A percentile compares a stretch with the other conserved stretches of the same genome.
These are phyloP conservation scores for Posidonia australis DNA, from an alignment of 106 monocot species.

Conservation along the genomic window DNA sequence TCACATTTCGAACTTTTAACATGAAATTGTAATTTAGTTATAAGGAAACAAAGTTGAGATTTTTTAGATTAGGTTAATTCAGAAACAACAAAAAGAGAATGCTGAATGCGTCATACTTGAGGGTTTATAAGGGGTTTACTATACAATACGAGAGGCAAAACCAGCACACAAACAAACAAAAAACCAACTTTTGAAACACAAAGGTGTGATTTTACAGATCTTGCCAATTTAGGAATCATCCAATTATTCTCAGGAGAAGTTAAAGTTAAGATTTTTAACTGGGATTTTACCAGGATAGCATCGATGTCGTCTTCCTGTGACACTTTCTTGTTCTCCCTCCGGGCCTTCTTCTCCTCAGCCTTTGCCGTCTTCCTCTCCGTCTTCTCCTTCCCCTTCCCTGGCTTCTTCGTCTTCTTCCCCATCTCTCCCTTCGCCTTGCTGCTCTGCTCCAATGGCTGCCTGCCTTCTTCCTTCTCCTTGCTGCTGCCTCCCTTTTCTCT, in stretches of 20 bases:
- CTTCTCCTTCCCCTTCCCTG: constrained; percentile 93
- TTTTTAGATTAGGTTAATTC: too few species aligned
- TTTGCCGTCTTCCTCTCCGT: constrained; percentile 96
- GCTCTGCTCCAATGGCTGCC: neutral
- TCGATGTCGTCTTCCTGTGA: constrained; percentile 97
- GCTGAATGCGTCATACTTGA: too few species aligned
- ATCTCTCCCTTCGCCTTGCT: constrained; percentile 12
- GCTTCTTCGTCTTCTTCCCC: constrained; percentile 98
- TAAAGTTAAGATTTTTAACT: too few species aligned
- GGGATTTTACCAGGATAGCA: constrained; percentile 67
- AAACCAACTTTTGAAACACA: too few species aligned
- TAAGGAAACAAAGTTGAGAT: too few species aligned
- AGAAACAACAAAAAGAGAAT: neutral
- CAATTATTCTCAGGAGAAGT: neutral
- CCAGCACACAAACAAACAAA: too few species aligned
- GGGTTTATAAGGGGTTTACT: too few species aligned
- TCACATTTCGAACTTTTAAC: neutral
- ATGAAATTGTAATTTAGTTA: too few species aligned
- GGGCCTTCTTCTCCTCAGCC: constrained; percentile 78
- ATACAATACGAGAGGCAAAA: too few species aligned
- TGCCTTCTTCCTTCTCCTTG: neutral
- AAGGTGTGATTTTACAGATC: neutral
- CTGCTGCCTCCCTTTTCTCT: too few species aligned
- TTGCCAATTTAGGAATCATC: neutral
- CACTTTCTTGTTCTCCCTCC: constrained; percentile 76